Conservation (phyloP, 2,329 filamentous ascomycete species). For the Tolypocladium endophyticum region DNA sequence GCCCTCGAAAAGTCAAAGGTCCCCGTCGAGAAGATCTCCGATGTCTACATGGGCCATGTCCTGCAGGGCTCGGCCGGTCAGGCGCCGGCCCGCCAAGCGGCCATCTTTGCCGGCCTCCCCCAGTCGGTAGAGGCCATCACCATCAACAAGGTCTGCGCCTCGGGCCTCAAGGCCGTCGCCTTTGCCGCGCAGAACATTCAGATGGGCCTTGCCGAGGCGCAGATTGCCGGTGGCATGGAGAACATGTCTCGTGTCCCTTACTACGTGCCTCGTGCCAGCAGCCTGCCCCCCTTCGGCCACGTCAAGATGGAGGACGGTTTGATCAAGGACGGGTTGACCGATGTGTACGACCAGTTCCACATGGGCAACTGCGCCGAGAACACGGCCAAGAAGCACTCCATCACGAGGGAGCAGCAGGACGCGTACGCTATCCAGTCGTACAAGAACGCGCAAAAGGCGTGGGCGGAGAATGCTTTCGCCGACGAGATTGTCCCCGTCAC, state of each 20-base stretch:
- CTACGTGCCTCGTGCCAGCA: slow-evolving; percentile 74
- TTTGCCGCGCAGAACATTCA: slow-evolving; percentile 92
- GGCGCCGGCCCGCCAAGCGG: slow-evolving; percentile 82
- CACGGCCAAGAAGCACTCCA: slow-evolving; percentile 76
- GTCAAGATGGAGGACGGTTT: slow-evolving; percentile 83
- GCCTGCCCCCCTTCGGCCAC: slow-evolving; percentile 77
- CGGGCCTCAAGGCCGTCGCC: slow-evolving; percentile 82
- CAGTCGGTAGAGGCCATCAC: slow-evolving; percentile 78
- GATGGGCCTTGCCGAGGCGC: slow-evolving; percentile 76
- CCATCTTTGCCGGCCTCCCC: slow-evolving; percentile 77
- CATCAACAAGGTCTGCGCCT: slow-evolving; percentile 97
- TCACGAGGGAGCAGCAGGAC: slow-evolving; percentile 82
- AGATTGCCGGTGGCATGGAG: slow-evolving; percentile 94
- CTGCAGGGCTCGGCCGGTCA: slow-evolving; percentile 77
- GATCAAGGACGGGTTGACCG: slow-evolving; percentile 89
- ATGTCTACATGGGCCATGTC: slow-evolving; percentile 98
- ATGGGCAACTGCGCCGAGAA: slow-evolving; percentile 97
- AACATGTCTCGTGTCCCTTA: slow-evolving; percentile 94
- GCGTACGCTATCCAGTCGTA: slow-evolving; percentile 84
- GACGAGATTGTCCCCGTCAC: slow-evolving; percentile 88
- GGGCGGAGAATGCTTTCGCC: slow-evolving; percentile 70
- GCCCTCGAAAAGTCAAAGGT: slow-evolving; percentile 80
- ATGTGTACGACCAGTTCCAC: slow-evolving; percentile 93
- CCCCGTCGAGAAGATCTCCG: slow-evolving; percentile 68
- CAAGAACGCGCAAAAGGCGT: slow-evolving; percentile 79